Base-by-base conservation (phyloP, 305 asterid genomes). In the Fraxinus floribunda region DNA sequence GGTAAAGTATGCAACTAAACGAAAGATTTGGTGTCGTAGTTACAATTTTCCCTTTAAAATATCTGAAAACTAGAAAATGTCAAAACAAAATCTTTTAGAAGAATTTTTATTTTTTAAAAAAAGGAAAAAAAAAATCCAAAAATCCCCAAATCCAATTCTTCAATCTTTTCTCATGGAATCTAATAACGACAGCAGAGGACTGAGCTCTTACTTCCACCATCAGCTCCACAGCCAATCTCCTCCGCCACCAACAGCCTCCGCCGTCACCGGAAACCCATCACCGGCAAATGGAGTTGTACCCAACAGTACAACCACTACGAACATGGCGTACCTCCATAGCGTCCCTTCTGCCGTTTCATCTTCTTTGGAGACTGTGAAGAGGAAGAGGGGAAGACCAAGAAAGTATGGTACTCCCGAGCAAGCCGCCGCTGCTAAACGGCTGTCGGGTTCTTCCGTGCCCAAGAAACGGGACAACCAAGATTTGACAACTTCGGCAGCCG, bases 381-480 rank as follows among this genome's bases (percentile, higher is more conserved):
- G 90, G 84, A 91, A 88, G 86, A 84, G 94, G 49, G 94, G 94
- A 4, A 86, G 94, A 52, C 94, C 94, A 0, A 87, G 94, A 35
- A 91, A 91, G 87, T 91, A 91, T 52, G 80, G 86, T 4, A 87
- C 93, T 3, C 94, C 93, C 0, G 93, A 89, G 76, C 90, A 89
- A 62, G 93, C 92, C 15, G 93, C 94, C 2, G 90, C 89, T n/a
- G 94, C 94, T 1, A 91, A 89, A 88, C 83, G 92, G 78, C 82
- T 84, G 2, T 86, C 92, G 8, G 30, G 74, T 8, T 79, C 83
- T n/a, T 64, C 84, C 22, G 36, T 83, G 55, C 87, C 74, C 36
- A 66, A 66, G 74, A 88, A 85, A 78, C 88, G 85, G 72, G 90
- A 86, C 68, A 24, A 66, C 74, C 74, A 66, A 26, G 18, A 26